Evolutionary conservation across 179 eudicot species (phyloP), one percentile per base, ranked within the genome.

Genomic region (Vitellaria paradoxa): DNA sequence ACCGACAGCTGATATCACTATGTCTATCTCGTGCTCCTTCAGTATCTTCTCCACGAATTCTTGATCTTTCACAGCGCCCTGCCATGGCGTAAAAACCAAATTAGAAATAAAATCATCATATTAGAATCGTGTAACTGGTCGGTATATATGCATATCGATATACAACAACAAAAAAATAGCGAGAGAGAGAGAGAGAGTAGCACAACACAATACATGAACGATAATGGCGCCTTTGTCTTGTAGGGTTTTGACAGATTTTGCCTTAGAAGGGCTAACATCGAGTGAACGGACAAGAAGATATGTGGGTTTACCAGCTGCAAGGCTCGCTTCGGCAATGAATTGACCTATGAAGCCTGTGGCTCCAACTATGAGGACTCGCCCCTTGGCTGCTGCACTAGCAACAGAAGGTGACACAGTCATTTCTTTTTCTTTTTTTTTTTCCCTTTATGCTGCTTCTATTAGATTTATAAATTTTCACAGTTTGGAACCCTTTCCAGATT

Each of bases 271-370:
- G 72, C 59, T 49, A 46, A 14, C 1, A 24, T 85, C 30, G 9
- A 49, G 63, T 6, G 86, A 80, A 1, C 90, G 75, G 30, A 81
- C 82, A 0, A 87, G 84, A 63, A 85, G 56, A 71, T 74, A 87
- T 0, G 92, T 89, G 49, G 87, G 23, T 40, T 80, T 68, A 4
- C 85, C 85, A 6, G 88, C 42, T 9, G 73, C 79, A 53, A 89
- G 86, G 77, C 89, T 82, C 14, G 92, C 90, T 20, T 85, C 88
- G 1, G 88, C 82, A 0, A 87, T 30, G 77, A 85, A 89, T 68
- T 78, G 85, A 5, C 92, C 92, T 46, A 89, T 89, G 79, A 89
- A 89, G 0, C 92, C 90, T 2, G 88, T 81, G 65, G 92, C 90
- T 79, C 92, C 92, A 37, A 78, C 61, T 47, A 89, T 76, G 21